Percentiles rank a stretch among this genome's conserved stretches.
Evolutionary conservation across 306 rosid species (phyloP).

Genomic region (Benincasa hispida): DNA sequence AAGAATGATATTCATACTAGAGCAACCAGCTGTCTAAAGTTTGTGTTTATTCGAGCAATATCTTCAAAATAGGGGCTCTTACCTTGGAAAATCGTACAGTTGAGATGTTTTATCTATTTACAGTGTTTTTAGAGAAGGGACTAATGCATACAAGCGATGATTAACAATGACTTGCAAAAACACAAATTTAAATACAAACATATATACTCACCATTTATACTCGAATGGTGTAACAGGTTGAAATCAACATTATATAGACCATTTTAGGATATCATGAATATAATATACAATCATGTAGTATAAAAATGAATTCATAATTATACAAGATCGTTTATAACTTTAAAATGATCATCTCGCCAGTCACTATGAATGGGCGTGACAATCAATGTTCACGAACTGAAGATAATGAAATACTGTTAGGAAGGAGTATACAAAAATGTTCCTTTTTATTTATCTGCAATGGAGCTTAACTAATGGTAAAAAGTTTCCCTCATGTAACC

Average conservation of each 20-base stretch:
- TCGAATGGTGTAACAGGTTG: background rate
- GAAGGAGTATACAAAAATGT: constrained; percentile 1
- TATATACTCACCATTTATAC: background rate
- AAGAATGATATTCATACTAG: background rate
- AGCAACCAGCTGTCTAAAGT: background rate
- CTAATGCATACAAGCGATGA: background rate
- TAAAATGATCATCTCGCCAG: background rate
- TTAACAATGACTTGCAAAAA: background rate
- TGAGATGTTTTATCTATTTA: background rate
- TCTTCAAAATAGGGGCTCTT: background rate
- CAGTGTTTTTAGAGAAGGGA: background rate
- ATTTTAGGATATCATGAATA: background rate
- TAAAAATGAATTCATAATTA: background rate
- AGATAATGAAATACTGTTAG: background rate
- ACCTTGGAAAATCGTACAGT: too few species aligned
- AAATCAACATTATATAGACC: background rate
- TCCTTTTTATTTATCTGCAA: background rate
- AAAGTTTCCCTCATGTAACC: background rate
- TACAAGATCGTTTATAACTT: background rate
- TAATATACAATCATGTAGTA: background rate
- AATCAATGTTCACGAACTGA: background rate
- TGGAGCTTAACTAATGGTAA: background rate
- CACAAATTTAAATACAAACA: background rate
- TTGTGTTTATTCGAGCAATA: background rate
- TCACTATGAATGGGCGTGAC: background rate